Percentiles rank a stretch among this genome's conserved stretches.
Conservation (phyloP, 179 eudicot genomes). For the Patellifolia procumbens region DNA sequence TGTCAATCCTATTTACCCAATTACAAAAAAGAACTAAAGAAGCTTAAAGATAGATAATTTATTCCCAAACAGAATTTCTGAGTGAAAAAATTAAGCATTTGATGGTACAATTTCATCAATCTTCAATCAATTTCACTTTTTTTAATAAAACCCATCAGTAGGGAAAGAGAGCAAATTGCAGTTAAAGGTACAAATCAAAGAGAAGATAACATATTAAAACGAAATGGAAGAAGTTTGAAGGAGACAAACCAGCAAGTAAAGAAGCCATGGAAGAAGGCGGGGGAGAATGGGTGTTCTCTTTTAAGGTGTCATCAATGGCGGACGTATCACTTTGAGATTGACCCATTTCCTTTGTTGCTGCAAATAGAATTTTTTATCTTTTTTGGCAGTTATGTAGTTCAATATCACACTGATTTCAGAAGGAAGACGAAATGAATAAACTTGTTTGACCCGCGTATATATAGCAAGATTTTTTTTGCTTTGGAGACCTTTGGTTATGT, state of each 20-base stretch:
- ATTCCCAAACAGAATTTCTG: neutral
- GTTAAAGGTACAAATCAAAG: neutral
- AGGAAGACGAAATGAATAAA: no score
- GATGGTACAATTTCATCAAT: neutral
- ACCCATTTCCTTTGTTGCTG: conserved; percentile 71
- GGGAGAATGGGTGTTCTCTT: conserved; percentile 14
- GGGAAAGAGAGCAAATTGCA: neutral
- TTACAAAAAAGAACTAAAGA: neutral
- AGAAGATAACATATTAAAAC: neutral
- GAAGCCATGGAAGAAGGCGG: conserved; percentile 56
- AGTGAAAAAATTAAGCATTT: neutral
- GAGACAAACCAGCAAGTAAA: conserved; percentile 47
- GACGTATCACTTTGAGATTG: conserved; percentile 62
- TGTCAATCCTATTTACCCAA: neutral
- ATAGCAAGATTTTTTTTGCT: no score
- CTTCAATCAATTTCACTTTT: neutral
- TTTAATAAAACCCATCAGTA: no score
- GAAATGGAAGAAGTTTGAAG: neutral
- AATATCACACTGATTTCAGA: no score
- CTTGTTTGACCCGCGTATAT: no score
- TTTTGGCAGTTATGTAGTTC: no score
- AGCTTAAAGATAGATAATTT: no score
- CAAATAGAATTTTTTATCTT: no score
- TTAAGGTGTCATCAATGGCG: conserved; percentile 31
- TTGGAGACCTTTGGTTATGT: no score